Evolutionary conservation across 495 filamentous ascomycete species (phyloP).

Genomic region (Glarea lozoyensis): DNA sequence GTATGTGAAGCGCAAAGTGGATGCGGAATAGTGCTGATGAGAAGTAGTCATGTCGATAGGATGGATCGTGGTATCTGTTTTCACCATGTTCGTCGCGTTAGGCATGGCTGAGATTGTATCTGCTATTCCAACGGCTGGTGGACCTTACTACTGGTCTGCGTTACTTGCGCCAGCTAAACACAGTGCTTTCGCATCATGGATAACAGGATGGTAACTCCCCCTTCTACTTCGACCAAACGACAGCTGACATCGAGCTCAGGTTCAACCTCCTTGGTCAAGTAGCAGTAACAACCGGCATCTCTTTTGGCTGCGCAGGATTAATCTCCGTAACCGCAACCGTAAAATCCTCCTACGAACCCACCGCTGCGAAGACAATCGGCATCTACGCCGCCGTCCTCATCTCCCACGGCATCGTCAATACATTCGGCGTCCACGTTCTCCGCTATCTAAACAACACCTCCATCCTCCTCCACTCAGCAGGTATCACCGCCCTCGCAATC

Average conservation of each 20-base stretch:
- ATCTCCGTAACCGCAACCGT: conserved; percentile 51
- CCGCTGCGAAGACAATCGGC: conserved; percentile 46
- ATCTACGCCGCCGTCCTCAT: conserved; percentile 54
- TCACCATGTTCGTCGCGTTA: conserved; percentile 48
- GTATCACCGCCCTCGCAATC: conserved; percentile 46
- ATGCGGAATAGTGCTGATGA: conserved; percentile 1
- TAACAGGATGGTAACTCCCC: conserved; percentile 46
- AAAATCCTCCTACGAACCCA: conserved; percentile 40
- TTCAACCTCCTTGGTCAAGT: conserved; percentile 52
- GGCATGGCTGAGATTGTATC: conserved; percentile 60
- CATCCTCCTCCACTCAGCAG: conserved; percentile 50
- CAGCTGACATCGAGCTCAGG: conserved; percentile 10
- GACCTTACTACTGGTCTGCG: conserved; percentile 61
- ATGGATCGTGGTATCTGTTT: conserved; percentile 52
- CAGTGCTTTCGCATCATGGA: conserved; percentile 53
- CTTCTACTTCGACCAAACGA: background rate
- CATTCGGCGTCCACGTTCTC: conserved; percentile 48
- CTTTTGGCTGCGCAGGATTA: conserved; percentile 53
- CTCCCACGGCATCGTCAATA: conserved; percentile 49
- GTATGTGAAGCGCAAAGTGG: conserved; percentile 26
- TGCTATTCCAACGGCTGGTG: conserved; percentile 54
- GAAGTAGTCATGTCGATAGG: conserved; percentile 39
- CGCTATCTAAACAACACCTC: conserved; percentile 53
- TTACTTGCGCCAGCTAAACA: conserved; percentile 46
- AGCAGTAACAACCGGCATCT: conserved; percentile 59